These are phyloP conservation scores for Cryptomeria japonica DNA, from an alignment of 75 land plant genomes.

Conservation along the genomic window DNA sequence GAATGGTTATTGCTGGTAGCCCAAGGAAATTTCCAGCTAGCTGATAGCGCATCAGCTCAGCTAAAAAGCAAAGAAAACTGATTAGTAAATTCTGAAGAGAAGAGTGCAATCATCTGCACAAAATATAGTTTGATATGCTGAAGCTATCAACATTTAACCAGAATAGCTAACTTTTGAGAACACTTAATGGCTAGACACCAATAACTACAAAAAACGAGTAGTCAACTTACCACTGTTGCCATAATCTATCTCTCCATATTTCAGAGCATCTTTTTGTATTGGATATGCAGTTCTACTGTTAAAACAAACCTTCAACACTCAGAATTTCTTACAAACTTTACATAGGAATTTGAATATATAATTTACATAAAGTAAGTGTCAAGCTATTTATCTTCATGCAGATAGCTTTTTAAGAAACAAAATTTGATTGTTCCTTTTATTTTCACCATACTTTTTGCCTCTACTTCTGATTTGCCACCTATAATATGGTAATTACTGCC, in stretches of 20 bases:
- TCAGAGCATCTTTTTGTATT: slow-evolving; percentile 43
- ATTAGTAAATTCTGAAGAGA: neutral
- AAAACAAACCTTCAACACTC: neutral
- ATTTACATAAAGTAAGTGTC: no score
- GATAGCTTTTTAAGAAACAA: no score
- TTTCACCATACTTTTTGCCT: neutral
- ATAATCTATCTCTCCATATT: slow-evolving; percentile 82
- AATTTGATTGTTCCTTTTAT: neutral
- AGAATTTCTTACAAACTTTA: neutral
- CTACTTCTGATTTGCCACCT: neutral
- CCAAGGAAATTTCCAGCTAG: slow-evolving; percentile 85
- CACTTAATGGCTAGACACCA: neutral
- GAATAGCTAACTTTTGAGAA: neutral
- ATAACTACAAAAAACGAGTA: neutral
- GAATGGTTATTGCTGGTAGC: slow-evolving; percentile 79
- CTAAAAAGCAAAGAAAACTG: slow-evolving; percentile 24
- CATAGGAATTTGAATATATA: neutral
- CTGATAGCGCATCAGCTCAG: slow-evolving; percentile 71
- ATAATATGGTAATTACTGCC: neutral
- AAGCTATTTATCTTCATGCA: no score
- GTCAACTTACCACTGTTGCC: slow-evolving; percentile 65
- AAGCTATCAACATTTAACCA: neutral
- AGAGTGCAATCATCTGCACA: neutral
- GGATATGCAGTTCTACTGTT: slow-evolving; percentile 72
- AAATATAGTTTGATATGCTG: neutral